Conservation (phyloP, 2,329 filamentous ascomycete species). For the Pseudocercospora pini-densiflorae region DNA sequence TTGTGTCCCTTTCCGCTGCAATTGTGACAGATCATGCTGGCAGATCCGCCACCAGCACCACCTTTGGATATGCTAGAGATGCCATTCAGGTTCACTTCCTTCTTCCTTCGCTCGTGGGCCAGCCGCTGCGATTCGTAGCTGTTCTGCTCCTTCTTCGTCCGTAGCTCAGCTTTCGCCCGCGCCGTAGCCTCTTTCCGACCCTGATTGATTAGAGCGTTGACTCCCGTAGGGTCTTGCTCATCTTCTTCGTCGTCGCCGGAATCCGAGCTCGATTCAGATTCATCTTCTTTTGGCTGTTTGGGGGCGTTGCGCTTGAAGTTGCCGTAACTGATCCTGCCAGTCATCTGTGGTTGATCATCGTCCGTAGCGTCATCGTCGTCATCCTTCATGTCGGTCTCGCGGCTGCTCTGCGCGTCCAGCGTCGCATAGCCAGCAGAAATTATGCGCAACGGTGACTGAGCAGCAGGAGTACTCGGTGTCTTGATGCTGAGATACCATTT, state of each 20-base stretch:
- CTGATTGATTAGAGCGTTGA: conserved; percentile 51
- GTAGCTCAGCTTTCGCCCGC: conserved; percentile 48
- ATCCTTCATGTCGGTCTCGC: conserved; percentile 18
- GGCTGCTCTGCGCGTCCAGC: conserved; percentile 44
- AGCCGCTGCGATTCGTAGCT: conserved; percentile 56
- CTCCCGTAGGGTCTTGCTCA: conserved; percentile 48
- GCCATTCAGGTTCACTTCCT: conserved; percentile 69
- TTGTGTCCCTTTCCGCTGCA: conserved; percentile 68
- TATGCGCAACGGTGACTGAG: conserved; percentile 54
- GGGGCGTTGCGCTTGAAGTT: conserved; percentile 49
- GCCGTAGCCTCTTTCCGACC: conserved; percentile 51
- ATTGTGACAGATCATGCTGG: conserved; percentile 58
- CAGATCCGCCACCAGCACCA: conserved; percentile 26
- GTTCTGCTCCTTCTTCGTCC: conserved; percentile 55
- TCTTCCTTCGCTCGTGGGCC: conserved; percentile 65
- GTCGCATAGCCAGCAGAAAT: conserved; percentile 65
- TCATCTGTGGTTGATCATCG: conserved; percentile 41
- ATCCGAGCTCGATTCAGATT: conserved; percentile 31
- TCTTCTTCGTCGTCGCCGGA: conserved; percentile 43
- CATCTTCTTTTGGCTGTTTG: conserved; percentile 46
- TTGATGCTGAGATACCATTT: conserved; percentile 73
- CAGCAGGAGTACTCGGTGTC: conserved; percentile 42
- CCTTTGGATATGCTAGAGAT: conserved; percentile 56
- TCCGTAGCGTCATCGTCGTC: conserved; percentile 37
- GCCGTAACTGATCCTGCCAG: conserved; percentile 56